phyloP scores from a whole-genome alignment of 192 early-diverging fungal genomes.

The Backusella sp. region DNA sequence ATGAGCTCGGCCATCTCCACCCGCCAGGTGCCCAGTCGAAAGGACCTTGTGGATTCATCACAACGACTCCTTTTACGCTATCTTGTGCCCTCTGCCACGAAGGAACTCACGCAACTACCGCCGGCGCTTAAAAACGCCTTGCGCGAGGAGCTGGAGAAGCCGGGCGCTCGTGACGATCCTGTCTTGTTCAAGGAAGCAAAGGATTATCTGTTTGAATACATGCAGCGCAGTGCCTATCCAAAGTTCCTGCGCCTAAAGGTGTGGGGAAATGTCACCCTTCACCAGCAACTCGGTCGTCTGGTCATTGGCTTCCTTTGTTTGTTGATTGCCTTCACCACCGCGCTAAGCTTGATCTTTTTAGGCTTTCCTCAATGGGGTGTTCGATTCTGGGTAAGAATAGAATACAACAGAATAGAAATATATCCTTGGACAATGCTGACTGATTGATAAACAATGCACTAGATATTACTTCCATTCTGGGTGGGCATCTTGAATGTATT shows the following conservation, averaged over 20 bases:
- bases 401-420: background rate
- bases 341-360: slow-evolving; percentile 54
- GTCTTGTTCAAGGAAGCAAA: slow-evolving; percentile 57
- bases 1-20: background rate
- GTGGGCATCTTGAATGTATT: slow-evolving; percentile 40
- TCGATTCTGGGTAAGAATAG: slow-evolving; percentile 50
- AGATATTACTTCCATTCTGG: slow-evolving; percentile 40
- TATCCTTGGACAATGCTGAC: background rate
- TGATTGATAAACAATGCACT: background rate
- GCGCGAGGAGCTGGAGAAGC: background rate
- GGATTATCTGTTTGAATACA: slow-evolving; percentile 47
- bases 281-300: slow-evolving; percentile 45
- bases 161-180: slow-evolving; percentile 41
- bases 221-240: slow-evolving; percentile 55
- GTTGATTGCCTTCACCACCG: slow-evolving; percentile 50
- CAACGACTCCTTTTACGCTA: slow-evolving; percentile 54
- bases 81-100: slow-evolving; percentile 45
- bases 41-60: slow-evolving; percentile 39
- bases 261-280: slow-evolving; percentile 53
- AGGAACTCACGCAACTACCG: slow-evolving; percentile 47
- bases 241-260: slow-evolving; percentile 52
- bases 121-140: slow-evolving; percentile 1
- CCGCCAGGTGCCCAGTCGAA: slow-evolving; percentile 6
- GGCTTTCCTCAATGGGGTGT: slow-evolving; percentile 39
- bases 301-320: slow-evolving; percentile 48